phyloP scores from a whole-genome alignment of 106 monocot species.

The Dioscorea alata region DNA sequence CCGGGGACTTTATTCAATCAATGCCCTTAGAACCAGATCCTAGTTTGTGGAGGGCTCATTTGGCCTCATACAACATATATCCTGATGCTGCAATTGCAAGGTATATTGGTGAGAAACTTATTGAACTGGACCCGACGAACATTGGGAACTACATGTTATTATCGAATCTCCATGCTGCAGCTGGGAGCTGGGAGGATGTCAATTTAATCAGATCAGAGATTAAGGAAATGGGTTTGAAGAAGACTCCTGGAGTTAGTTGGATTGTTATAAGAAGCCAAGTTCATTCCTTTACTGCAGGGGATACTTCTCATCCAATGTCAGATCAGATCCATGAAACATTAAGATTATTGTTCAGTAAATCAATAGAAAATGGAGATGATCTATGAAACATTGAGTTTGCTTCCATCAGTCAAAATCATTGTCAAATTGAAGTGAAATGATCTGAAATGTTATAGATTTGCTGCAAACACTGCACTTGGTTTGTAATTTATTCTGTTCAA shows the following conservation, averaged over 20 bases:
- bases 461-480: too few species aligned
- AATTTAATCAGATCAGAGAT: slow-evolving; percentile 5
- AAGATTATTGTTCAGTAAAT: background rate
- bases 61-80: slow-evolving; percentile 11
- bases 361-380: too few species aligned
- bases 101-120: slow-evolving; percentile 13
- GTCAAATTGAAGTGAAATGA: too few species aligned
- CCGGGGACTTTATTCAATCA: slow-evolving; percentile 7
- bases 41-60: slow-evolving; percentile 23
- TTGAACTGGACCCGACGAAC: slow-evolving; percentile 21
- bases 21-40: slow-evolving; percentile 23
- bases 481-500: too few species aligned
- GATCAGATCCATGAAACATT: background rate
- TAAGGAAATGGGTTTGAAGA: slow-evolving; percentile 14
- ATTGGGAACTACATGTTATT: slow-evolving; percentile 20
- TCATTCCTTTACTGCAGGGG: slow-evolving; percentile 14
- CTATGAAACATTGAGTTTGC: too few species aligned
- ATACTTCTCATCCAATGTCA: background rate
- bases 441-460: too few species aligned
- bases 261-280: slow-evolving; percentile 3
- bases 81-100: slow-evolving; percentile 9
- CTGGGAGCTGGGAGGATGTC: slow-evolving; percentile 24
- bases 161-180: slow-evolving; percentile 26
- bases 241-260: slow-evolving; percentile 25
- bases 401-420: too few species aligned